Evolutionary conservation across 2,329 filamentous ascomycete genomes (phyloP).

Genomic region (Nothomitra cinnamomea): DNA sequence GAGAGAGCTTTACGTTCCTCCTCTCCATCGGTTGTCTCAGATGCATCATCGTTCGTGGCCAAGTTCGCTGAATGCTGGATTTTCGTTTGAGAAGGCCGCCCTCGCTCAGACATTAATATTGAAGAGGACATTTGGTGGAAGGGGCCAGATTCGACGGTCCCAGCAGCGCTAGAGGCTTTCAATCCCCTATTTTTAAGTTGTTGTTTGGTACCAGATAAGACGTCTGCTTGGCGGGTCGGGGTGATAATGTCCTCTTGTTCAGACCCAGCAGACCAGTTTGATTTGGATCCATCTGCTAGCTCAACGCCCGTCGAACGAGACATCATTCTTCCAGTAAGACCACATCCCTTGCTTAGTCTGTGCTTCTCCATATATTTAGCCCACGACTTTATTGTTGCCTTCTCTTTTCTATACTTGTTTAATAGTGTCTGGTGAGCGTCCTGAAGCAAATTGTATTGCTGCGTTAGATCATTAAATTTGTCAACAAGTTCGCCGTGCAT

Average conservation of each 20-base stretch:
- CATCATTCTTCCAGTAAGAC: too few relatives aligned
- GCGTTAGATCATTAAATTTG: not conserved
- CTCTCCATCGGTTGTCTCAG: slow-evolving; percentile 1
- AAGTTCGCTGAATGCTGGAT: not conserved
- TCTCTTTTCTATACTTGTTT: not conserved
- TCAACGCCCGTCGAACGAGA: too few relatives aligned
- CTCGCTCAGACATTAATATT: not conserved
- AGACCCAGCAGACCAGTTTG: too few relatives aligned
- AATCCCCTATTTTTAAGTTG: too few relatives aligned
- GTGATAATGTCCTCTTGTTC: too few relatives aligned
- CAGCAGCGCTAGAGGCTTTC: too few relatives aligned
- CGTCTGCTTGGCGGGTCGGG: too few relatives aligned
- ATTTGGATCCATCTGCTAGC: too few relatives aligned
- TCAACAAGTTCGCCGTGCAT: not conserved
- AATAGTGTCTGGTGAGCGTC: slow-evolving; percentile 3
- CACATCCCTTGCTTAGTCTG: not conserved
- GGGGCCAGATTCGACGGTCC: too few relatives aligned
- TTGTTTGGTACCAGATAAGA: too few relatives aligned
- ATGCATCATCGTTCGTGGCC: not conserved
- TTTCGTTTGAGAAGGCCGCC: not conserved
- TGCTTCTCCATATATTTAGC: not conserved
- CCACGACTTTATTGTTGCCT: slow-evolving; percentile 4
- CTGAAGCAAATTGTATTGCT: slow-evolving; percentile 2
- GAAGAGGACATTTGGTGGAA: not conserved
- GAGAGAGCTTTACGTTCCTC: not conserved